phyloP scores from a whole-genome alignment of 106 monocot species.

The Gastrodia elata region DNA sequence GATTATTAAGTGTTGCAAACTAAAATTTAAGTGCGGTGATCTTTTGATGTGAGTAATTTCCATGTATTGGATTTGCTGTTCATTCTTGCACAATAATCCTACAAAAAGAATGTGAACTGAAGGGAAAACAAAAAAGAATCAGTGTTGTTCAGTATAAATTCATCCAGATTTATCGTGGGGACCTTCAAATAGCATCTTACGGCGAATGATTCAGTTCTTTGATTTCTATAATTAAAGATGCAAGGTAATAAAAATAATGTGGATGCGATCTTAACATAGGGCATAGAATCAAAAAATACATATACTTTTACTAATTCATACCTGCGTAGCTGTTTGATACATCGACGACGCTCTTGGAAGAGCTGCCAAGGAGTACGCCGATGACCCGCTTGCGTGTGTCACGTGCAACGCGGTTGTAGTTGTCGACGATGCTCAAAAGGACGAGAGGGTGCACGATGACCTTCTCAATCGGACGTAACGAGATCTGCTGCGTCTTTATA shows the following conservation, averaged over 20 bases:
- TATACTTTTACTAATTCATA: not conserved
- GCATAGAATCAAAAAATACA: constrained; percentile 4
- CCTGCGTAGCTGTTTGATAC: constrained; percentile 99
- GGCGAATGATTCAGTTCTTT: not conserved
- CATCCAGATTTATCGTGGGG: not conserved
- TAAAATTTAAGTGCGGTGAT: not conserved
- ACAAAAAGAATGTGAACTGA: not conserved
- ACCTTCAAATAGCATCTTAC: not conserved
- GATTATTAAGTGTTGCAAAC: not conserved
- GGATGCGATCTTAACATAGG: not conserved
- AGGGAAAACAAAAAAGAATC: not conserved
- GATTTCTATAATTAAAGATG: not conserved
- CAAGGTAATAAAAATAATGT: not conserved
- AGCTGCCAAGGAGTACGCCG: constrained; percentile 85
- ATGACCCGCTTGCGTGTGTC: constrained; percentile 93
- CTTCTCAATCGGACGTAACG: constrained; percentile 72
- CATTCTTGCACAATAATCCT: not conserved
- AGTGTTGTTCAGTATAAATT: not conserved
- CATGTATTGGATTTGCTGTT: too few species aligned
- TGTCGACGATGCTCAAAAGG: constrained; percentile 95
- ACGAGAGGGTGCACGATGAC: constrained; percentile 94
- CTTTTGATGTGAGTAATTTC: too few species aligned
- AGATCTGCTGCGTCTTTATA: constrained; percentile 87
- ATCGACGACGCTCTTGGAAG: constrained; percentile 76
- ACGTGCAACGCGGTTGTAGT: constrained; percentile 92